Evolutionary conservation across 2,329 filamentous ascomycete species (phyloP).

Genomic region (Pseudomassariella vexata): DNA sequence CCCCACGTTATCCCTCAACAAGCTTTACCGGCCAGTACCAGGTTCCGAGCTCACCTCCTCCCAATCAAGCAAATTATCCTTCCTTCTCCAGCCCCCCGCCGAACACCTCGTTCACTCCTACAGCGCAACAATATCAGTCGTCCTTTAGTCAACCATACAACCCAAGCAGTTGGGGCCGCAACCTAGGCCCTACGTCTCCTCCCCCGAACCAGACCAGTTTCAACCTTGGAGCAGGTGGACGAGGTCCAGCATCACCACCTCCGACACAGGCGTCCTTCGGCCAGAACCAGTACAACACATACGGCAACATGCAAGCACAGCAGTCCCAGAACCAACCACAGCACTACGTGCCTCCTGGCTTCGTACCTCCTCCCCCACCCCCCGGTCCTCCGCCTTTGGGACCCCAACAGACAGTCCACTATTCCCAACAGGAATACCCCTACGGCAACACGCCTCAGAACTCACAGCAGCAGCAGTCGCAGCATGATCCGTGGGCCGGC

Average conservation of each 20-base stretch:
- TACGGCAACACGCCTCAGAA: neutral
- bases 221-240: constrained; percentile 21
- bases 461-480: constrained; percentile 2
- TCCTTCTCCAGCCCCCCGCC: constrained; percentile 36
- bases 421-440: constrained; percentile 27
- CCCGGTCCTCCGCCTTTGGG: constrained; percentile 57
- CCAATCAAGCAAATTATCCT: constrained; percentile 40
- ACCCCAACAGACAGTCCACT: constrained; percentile 57
- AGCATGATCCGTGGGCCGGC: constrained; percentile 5
- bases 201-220: constrained; percentile 33
- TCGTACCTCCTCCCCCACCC: constrained; percentile 58
- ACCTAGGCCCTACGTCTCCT: constrained; percentile 44
- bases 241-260: constrained; percentile 49
- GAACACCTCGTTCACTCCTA: constrained; percentile 20
- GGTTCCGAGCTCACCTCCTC: constrained; percentile 50
- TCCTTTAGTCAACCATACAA: constrained; percentile 50
- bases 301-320: constrained; percentile 36
- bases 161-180: constrained; percentile 53
- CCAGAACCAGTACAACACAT: constrained; percentile 42
- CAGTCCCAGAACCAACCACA: constrained; percentile 33
- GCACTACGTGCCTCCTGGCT: constrained; percentile 48
- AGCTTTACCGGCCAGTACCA: constrained; percentile 55
- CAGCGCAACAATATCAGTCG: constrained; percentile 30
- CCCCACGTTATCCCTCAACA: constrained; percentile 46
- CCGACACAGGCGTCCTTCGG: constrained; percentile 33